Evolutionary conservation across 1,284 basidiomycete species (phyloP), one percentile per base, ranked within the genome.

Genomic region (Cutaneotrichosporon sp.): DNA sequence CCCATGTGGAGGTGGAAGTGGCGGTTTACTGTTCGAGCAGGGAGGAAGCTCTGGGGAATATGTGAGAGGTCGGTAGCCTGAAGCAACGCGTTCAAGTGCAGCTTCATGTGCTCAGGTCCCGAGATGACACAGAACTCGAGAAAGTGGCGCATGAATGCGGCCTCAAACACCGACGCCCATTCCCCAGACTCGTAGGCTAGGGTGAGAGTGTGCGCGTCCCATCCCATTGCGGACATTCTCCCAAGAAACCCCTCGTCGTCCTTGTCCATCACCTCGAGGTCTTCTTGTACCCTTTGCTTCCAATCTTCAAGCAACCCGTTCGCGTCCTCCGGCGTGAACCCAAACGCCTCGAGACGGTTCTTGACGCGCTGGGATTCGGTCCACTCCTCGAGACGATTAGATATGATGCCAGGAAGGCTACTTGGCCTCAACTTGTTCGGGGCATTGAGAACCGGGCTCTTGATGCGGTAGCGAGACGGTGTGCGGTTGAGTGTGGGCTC

Each of bases 1-100:
- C 94, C 94, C 53, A 98, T 90, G 68, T 98, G 94, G 77, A 98
- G 85, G 71, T 94, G 88, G 60, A 97, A 79, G 64, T 86, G 86
- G 17, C 94, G 82, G 8, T 79, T 81, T 52, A 84, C 64, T 2
- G 76, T 62, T 6, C 81, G 72, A 0, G 81, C 79, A 5, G 53
- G 33, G 3, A 76, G 54, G 52, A 71, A 76, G 4, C 35, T 37
- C 47, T 61, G 62, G 14, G 71, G 60, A 5, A 77, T 63, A 42
- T 63, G 61, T 1, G 73, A 63, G 10, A 75, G 51, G 59, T 79
- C 77, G 27, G 76, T 75, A 5, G 61, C 55, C 3, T 53, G 29
- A 10, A 75, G 66, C 20, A 77, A 63, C 2, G 68, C 49, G 19
- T 59, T 52, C 16, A 77, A 60, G 46, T 70, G 71, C 12, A 46